Conservation (phyloP, 2,329 filamentous ascomycete species). For the Fusarium sp. region DNA sequence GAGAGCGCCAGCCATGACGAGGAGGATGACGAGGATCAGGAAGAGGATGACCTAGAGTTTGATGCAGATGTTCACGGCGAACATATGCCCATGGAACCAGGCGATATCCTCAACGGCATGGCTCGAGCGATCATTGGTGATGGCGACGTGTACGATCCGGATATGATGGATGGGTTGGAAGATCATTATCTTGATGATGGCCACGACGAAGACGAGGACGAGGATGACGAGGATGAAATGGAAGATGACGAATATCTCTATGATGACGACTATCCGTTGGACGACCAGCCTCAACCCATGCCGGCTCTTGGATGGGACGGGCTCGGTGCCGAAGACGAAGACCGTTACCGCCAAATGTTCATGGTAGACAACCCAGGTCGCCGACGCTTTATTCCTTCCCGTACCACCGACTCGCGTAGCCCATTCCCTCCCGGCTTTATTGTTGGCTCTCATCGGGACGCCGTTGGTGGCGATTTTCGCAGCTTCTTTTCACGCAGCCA, state of each 20-base stretch:
- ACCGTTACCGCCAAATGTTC: constrained; percentile 57
- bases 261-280: constrained; percentile 64
- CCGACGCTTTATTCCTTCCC: constrained; percentile 45
- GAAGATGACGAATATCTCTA: constrained; percentile 74
- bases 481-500: constrained; percentile 62
- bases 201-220: constrained; percentile 67
- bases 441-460: constrained; percentile 64
- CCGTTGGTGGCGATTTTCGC: constrained; percentile 58
- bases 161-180: constrained; percentile 61
- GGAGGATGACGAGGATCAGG: constrained; percentile 64
- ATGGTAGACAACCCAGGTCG: constrained; percentile 61
- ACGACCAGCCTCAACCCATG: constrained; percentile 57
- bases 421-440: constrained; percentile 68
- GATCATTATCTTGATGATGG: constrained; percentile 64
- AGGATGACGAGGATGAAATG: constrained; percentile 75
- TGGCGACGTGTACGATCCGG: constrained; percentile 62
- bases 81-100: constrained; percentile 57
- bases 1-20: constrained; percentile 65
- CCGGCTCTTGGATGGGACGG: constrained; percentile 67
- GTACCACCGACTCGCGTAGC: constrained; percentile 57
- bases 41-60: constrained; percentile 63
- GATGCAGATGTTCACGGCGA: constrained; percentile 65
- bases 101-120: constrained; percentile 60
- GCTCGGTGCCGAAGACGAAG: constrained; percentile 60
- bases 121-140: constrained; percentile 64